Evolutionary conservation across 2,329 filamentous ascomycete genomes (phyloP).

Genomic region (Nothophaeocryptopus gaeumannii): DNA sequence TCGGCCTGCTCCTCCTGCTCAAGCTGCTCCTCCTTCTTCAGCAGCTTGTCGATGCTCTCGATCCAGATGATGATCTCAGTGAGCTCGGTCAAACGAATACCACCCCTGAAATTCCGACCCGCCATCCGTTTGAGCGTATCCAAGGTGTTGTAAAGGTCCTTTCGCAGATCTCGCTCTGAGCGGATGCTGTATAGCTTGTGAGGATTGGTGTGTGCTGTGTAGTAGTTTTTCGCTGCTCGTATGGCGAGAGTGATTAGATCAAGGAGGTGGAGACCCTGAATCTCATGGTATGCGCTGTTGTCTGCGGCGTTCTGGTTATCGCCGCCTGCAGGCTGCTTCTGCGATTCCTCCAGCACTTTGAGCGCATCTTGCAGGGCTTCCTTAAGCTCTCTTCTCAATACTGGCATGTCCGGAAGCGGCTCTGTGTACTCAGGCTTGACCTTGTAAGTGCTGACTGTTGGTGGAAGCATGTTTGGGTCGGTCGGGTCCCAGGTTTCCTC

Average conservation of each 20-base stretch:
- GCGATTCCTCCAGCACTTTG: conserved; percentile 62
- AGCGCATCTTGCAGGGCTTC: conserved; percentile 67
- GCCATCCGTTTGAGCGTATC: conserved; percentile 92
- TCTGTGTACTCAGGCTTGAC: conserved; percentile 76
- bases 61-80: conserved; percentile 78
- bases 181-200: conserved; percentile 83
- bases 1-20: conserved; percentile 72
- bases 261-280: conserved; percentile 87
- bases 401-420: conserved; percentile 76
- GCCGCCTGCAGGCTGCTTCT: conserved; percentile 24
- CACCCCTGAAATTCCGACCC: conserved; percentile 77
- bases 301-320: conserved; percentile 31
- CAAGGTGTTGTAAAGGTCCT: conserved; percentile 80
- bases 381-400: conserved; percentile 69
- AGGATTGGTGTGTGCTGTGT: conserved; percentile 85
- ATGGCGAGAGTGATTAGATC: conserved; percentile 96
- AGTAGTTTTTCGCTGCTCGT: conserved; percentile 91
- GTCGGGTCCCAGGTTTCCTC: conserved; percentile 49
- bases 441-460: conserved; percentile 93
- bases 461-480: conserved; percentile 82
- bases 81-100: conserved; percentile 75
- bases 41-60: conserved; percentile 69
- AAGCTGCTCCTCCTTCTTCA: conserved; percentile 72
- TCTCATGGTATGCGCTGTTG: conserved; percentile 72
- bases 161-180: conserved; percentile 78